A percentile compares a stretch with the other conserved stretches of the same genome.
phyloP scores from a whole-genome alignment of 192 early-diverging fungal genomes.

The Coemansia asiatica region DNA sequence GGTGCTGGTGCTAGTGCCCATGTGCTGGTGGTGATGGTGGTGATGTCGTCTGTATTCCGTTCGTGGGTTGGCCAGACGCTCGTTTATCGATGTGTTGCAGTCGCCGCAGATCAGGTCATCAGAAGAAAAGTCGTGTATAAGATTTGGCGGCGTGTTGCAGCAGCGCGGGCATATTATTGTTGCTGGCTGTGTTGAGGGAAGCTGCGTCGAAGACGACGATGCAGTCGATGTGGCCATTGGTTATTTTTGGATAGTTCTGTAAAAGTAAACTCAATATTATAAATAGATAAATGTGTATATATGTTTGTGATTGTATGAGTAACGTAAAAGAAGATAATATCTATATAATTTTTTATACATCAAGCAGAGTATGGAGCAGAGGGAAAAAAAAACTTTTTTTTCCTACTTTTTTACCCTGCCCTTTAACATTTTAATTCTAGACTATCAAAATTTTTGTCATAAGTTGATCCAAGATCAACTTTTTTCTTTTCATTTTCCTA shows the following conservation, averaged over 20 bases:
- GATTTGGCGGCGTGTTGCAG: conserved; percentile 71
- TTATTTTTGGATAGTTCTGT: background rate
- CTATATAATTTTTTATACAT: background rate
- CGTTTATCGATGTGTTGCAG: conserved; percentile 84
- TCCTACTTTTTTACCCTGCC: background rate
- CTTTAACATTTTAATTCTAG: background rate
- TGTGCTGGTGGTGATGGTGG: conserved; percentile 64
- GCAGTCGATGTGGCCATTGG: background rate
- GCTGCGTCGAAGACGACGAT: background rate
- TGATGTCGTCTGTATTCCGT: background rate
- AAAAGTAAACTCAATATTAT: background rate
- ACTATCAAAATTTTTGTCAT: background rate
- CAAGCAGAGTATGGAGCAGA: background rate
- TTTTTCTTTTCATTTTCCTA: background rate
- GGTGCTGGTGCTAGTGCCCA: background rate
- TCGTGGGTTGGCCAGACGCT: conserved; percentile 58
- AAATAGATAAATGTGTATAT: background rate
- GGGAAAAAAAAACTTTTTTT: background rate
- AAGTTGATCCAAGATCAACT: background rate
- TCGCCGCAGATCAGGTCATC: conserved; percentile 90
- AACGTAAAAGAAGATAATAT: too few relatives aligned
- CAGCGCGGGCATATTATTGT: conserved; percentile 76
- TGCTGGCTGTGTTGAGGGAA: conserved; percentile 1
- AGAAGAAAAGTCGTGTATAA: conserved; percentile 87
- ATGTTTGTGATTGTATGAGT: background rate